Base-by-base conservation (phyloP, 768 basidiomycete species). In the Tricholoma sp. region DNA sequence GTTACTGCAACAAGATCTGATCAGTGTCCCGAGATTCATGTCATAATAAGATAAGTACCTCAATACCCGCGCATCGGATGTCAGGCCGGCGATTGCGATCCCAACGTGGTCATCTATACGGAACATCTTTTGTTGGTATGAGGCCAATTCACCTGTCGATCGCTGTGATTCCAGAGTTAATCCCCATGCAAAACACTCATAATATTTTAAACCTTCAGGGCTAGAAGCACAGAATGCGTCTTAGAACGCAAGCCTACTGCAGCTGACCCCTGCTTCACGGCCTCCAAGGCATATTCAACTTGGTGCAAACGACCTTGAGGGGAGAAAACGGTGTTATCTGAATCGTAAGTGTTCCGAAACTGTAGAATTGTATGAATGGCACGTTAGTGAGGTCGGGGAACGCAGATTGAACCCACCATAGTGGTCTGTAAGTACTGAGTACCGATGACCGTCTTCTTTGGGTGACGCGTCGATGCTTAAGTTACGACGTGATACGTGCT, bases 61-160 rank as follows among this genome's bases (percentile, higher is more conserved):
- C 64, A 99, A 74, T 1, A 98, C 97, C 70, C 97, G 89, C 45
- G 97, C 97, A 77, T 99, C 97, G 47, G 91, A 94, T 8, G 97
- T 99, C 60, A 99, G 77, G n/a, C 97, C 97, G 52, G 97, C 97
- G 70, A 99, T 98, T 50, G 95, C 96, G 67, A 99, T 94, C n/a
- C 97, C 97, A 64, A 97, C 87, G 76, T 99, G 97, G 72, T 98
- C 94, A 69, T 99, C 97, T 85, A 99, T 96, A 67, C 94, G 83
- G 73, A 96, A 97, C 88, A 98, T 91, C 82, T 99, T 98, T 78
- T 98, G 95, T 71, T 99, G 97, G 80, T 98, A 98, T n/a, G 92
- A 93, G 14, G 97, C 95, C 53, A 99, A 82, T 72, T 98, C 96
- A 59, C 97, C 97, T 12, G 94, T 95, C 27, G 97, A 98, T 72